phyloP scores from a whole-genome alignment of 441 rosid species.

The Arabidopsis hybrid region DNA sequence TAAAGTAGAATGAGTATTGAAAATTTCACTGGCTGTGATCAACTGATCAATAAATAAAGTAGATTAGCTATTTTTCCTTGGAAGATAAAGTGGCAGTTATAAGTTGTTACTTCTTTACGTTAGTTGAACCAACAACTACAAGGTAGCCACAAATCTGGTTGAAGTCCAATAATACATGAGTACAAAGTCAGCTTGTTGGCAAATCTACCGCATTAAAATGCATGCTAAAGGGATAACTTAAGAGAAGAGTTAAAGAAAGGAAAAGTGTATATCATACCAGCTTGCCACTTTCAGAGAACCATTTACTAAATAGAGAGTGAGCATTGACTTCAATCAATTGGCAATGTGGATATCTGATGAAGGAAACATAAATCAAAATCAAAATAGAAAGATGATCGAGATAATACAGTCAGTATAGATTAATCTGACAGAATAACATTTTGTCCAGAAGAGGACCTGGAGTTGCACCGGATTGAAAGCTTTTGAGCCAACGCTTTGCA shows the following conservation, averaged over 20 bases:
- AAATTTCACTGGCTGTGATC: neutral
- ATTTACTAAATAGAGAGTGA: constrained; percentile 96
- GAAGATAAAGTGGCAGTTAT: neutral
- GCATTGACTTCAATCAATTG: constrained; percentile 98
- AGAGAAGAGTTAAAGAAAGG: constrained; percentile 12
- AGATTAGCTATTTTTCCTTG: neutral
- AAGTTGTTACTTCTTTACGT: constrained; percentile 9
- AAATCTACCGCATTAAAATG: neutral
- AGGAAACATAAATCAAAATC: constrained; percentile 31
- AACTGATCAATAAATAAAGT: neutral
- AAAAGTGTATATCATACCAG: constrained; percentile 59
- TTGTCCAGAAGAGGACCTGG: constrained; percentile 58
- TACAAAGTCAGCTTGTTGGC: constrained; percentile 2
- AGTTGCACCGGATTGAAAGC: constrained; percentile 83
- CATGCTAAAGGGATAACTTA: constrained; percentile 33
- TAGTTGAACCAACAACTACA: constrained; percentile 19
- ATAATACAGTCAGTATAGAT: constrained; percentile 15
- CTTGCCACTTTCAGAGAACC: constrained; percentile 99
- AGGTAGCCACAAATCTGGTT: constrained; percentile 32
- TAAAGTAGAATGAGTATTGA: neutral
- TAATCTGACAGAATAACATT: constrained; percentile 2
- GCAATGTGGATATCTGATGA: constrained; percentile 81
- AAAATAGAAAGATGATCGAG: constrained; percentile 19
- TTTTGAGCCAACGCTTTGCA: constrained; percentile 99
- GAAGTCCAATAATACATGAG: constrained; percentile 26